phyloP scores from a whole-genome alignment of 495 filamentous ascomycete genomes.

The Penicillium arizonense region DNA sequence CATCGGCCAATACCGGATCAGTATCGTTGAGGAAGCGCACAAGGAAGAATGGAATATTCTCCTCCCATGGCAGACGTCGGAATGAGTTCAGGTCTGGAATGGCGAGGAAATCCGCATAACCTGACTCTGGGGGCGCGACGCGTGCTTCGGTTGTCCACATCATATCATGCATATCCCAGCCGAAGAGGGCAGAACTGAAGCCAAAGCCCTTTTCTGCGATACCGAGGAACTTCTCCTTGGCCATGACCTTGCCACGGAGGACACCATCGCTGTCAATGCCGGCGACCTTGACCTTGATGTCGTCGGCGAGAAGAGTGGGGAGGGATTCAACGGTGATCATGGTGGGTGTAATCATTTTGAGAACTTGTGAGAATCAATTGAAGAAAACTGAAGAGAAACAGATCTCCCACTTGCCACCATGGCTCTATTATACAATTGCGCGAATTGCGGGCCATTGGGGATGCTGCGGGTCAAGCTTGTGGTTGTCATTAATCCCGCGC shows the following conservation, averaged over 20 bases:
- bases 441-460: not conserved
- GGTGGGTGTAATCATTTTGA: constrained; percentile 11
- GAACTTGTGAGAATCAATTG: not conserved
- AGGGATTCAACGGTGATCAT: constrained; percentile 30
- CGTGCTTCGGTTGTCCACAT: constrained; percentile 78
- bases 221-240: constrained; percentile 89
- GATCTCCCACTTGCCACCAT: not conserved
- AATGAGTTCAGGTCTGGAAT: constrained; percentile 72
- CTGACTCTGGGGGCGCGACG: constrained; percentile 82
- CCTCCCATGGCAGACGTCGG: constrained; percentile 86
- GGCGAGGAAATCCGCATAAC: constrained; percentile 82
- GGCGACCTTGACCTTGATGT: constrained; percentile 82
- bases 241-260: constrained; percentile 85
- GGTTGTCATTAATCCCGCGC: constrained; percentile 6
- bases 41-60: constrained; percentile 86
- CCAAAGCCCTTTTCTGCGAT: constrained; percentile 79
- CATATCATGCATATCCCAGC: constrained; percentile 94
- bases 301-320: constrained; percentile 61
- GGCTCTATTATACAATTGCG: constrained; percentile 6
- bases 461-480: not conserved
- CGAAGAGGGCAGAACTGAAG: constrained; percentile 92
- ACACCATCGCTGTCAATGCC: constrained; percentile 85
- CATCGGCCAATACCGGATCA: constrained; percentile 68
- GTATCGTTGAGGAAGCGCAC: constrained; percentile 65
- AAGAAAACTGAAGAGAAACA: constrained; percentile 2